Conservation (phyloP, 139 green algal species). For the Ettlia oleoabundans region DNA sequence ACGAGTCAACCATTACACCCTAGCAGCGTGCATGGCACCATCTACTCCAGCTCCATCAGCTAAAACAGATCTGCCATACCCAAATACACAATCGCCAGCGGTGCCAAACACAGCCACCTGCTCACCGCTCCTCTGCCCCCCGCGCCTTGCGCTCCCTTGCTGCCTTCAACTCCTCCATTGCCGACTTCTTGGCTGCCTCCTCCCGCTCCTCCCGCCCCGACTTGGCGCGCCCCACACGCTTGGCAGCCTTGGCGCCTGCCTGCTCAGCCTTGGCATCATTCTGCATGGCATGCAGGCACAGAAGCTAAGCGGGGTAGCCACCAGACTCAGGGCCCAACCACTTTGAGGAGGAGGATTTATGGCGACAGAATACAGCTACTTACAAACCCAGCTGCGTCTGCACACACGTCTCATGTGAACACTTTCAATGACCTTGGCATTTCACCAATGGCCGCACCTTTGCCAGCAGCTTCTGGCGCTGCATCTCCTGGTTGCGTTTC, state of each 20-base stretch:
- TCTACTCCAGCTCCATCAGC: no score
- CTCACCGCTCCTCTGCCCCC: conserved; percentile 31
- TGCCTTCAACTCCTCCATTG: conserved; percentile 58
- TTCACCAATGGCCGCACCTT: no score
- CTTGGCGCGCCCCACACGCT: conserved; percentile 5
- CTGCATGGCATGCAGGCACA: background rate
- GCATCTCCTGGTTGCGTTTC: conserved; percentile 37
- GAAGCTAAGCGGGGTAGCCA: no score
- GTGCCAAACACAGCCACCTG: background rate
- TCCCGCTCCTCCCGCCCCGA: conserved; percentile 37
- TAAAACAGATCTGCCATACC: no score
- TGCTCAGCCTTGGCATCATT: conserved; percentile 14
- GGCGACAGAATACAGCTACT: background rate
- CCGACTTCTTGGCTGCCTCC: conserved; percentile 51
- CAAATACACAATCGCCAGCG: background rate
- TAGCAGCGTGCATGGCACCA: no score
- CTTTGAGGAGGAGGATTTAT: no score
- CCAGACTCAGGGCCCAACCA: no score
- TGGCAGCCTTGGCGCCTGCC: conserved; percentile 10
- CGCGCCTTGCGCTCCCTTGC: conserved; percentile 38
- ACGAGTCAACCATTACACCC: no score
- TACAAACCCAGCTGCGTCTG: no score
- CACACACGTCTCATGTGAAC: no score
- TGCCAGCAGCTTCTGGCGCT: conserved; percentile 42
- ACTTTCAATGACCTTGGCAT: no score